A percentile compares a stretch with the other conserved stretches of the same genome.
Evolutionary conservation across 2,329 filamentous ascomycete species (phyloP).

Genomic region (Coniella vitis): DNA sequence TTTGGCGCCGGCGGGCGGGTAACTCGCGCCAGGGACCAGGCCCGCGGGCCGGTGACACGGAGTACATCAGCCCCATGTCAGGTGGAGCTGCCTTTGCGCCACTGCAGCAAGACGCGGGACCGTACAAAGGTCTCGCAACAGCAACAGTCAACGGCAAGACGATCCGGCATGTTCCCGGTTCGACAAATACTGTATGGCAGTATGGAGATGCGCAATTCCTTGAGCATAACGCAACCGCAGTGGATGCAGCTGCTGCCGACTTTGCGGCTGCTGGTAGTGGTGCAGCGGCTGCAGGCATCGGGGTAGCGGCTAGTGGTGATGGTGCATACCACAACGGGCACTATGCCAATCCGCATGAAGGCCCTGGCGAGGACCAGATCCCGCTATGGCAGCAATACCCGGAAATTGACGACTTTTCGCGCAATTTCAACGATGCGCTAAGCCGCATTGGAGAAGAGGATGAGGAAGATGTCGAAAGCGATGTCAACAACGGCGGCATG

Average conservation of each 20-base stretch:
- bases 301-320: not conserved
- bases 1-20: slow-evolving; percentile 34
- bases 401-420: slow-evolving; percentile 40
- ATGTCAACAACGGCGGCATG: slow-evolving; percentile 12
- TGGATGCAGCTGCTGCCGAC: slow-evolving; percentile 17
- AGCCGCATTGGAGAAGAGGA: slow-evolving; percentile 32
- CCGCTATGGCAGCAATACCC: slow-evolving; percentile 29
- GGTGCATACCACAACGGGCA: too few species aligned
- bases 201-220: slow-evolving; percentile 17
- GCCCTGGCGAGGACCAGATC: slow-evolving; percentile 27
- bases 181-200: slow-evolving; percentile 10
- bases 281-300: slow-evolving; percentile 4
- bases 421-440: slow-evolving; percentile 35
- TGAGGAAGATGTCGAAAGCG: slow-evolving; percentile 23
- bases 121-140: slow-evolving; percentile 9
- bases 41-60: slow-evolving; percentile 26
- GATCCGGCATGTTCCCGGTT: slow-evolving; percentile 14
- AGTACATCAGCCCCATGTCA: slow-evolving; percentile 31
- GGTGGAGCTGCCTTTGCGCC: slow-evolving; percentile 32
- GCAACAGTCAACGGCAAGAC: slow-evolving; percentile 8
- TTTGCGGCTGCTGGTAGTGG: slow-evolving; percentile 8
- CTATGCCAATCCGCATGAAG: slow-evolving; percentile 9
- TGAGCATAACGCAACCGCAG: slow-evolving; percentile 15
- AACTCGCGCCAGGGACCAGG: slow-evolving; percentile 38
- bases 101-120: slow-evolving; percentile 25